phyloP scores from a whole-genome alignment of 257 asterid species.

The Apocynum venetum region DNA sequence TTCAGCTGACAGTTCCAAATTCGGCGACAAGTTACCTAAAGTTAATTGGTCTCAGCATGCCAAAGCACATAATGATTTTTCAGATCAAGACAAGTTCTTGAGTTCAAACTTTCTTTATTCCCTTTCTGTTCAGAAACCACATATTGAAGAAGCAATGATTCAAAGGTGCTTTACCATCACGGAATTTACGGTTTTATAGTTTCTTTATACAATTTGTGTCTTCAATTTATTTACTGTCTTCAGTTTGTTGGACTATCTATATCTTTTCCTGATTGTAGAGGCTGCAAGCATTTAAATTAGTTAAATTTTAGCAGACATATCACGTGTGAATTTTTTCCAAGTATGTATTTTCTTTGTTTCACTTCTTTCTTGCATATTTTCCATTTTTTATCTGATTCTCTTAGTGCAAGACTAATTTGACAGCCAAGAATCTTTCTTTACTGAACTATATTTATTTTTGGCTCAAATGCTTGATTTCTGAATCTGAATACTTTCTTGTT shows the following conservation, averaged over 20 bases:
- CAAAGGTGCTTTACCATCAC: slow-evolving; percentile 45
- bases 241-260: background rate
- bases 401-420: background rate
- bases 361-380: background rate
- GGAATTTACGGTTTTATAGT: background rate
- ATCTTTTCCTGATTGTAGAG: background rate
- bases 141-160: slow-evolving; percentile 33
- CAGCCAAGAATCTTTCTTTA: background rate
- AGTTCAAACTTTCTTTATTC: slow-evolving; percentile 64
- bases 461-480: background rate
- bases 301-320: background rate
- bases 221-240: background rate
- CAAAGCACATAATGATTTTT: slow-evolving; percentile 53
- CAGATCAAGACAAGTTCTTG: slow-evolving; percentile 57
- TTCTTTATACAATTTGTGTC: background rate
- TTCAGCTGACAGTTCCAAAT: slow-evolving; percentile 32
- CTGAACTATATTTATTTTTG: background rate
- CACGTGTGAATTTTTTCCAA: background rate
- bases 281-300: background rate
- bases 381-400: background rate
- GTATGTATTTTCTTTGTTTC: background rate
- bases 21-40: slow-evolving; percentile 36
- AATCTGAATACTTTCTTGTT: background rate
- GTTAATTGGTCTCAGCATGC: slow-evolving; percentile 72
- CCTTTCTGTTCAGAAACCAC: slow-evolving; percentile 62